Evolutionary conservation across 1,139 yeast species (phyloP).

Genomic region (Suhomyces panamericanus): DNA sequence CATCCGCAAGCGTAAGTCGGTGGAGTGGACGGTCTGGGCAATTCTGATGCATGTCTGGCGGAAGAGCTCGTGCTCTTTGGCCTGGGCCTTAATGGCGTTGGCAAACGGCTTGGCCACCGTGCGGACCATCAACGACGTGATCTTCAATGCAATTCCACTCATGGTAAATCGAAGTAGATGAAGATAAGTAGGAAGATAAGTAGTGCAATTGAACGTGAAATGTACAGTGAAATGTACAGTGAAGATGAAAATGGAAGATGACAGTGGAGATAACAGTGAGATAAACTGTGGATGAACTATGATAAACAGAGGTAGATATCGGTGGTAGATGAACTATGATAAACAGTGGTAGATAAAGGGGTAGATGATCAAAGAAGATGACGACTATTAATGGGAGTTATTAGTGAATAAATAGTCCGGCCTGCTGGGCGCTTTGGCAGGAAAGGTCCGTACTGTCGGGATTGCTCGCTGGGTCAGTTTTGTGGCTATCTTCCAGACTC

Average conservation of each 20-base stretch:
- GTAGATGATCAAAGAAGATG: not conserved
- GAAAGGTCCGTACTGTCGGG: not conserved
- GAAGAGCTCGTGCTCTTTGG: conserved; percentile 71
- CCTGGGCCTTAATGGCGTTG: conserved; percentile 67
- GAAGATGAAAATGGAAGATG: too few species aligned
- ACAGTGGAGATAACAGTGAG: too few species aligned
- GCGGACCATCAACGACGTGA: conserved; percentile 71
- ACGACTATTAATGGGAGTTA: not conserved
- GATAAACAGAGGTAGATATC: too few species aligned
- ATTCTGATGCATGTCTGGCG: conserved; percentile 61
- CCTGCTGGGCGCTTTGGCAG: too few species aligned
- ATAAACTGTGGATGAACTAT: too few species aligned
- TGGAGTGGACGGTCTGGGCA: conserved; percentile 72
- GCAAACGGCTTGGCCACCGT: conserved; percentile 86
- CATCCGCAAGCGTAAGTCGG: conserved; percentile 66
- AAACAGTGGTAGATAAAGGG: too few species aligned
- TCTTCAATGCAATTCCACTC: conserved; percentile 68
- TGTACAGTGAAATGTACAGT: too few species aligned
- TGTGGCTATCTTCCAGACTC: not conserved
- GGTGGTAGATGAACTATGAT: too few species aligned
- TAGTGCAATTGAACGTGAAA: too few species aligned
- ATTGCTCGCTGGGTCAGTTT: not conserved
- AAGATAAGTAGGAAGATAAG: too few species aligned
- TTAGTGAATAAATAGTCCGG: too few species aligned
- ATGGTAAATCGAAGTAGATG: conserved; percentile 20